phyloP scores from a whole-genome alignment of 2,329 filamentous ascomycete genomes.

The Sarocladiaceae sp. region DNA sequence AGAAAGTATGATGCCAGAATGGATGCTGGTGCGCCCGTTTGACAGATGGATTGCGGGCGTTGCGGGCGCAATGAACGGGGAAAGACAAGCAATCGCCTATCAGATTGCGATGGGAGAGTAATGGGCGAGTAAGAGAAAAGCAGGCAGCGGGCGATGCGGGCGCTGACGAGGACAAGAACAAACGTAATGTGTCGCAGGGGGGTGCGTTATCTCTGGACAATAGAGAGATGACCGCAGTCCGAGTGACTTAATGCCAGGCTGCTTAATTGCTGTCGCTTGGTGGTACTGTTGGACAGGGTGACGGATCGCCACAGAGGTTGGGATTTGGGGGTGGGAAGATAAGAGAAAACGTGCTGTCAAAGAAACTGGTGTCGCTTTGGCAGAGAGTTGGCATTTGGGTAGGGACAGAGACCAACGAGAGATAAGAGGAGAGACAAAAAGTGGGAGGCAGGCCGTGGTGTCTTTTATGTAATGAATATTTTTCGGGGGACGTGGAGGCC shows the following conservation, averaged over 20 bases:
- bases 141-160: conserved; percentile 3
- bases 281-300: neutral
- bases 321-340: conserved; percentile 9
- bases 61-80: conserved; percentile 29
- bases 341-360: conserved; percentile 10
- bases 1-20: conserved; percentile 16
- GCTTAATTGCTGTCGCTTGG: no score
- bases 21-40: conserved; percentile 25
- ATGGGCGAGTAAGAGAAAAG: conserved; percentile 3
- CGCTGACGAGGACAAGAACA: neutral
- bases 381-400: no score
- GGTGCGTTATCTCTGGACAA: conserved; percentile 5
- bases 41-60: conserved; percentile 27
- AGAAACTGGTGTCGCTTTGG: conserved; percentile 8
- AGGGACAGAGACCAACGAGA: conserved; percentile 8
- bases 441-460: conserved; percentile 6
- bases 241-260: no score
- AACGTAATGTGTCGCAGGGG: conserved; percentile 7
- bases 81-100: conserved; percentile 21
- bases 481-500: no score
- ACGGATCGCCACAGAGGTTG: no score
- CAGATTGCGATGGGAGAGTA: conserved; percentile 12
- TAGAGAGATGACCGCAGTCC: neutral
- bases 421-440: conserved; percentile 9
- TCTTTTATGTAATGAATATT: conserved; percentile 10